These are phyloP conservation scores for Mortierella sp. DNA, from an alignment of 371 early-diverging fungal genomes.

Conservation along the genomic window DNA sequence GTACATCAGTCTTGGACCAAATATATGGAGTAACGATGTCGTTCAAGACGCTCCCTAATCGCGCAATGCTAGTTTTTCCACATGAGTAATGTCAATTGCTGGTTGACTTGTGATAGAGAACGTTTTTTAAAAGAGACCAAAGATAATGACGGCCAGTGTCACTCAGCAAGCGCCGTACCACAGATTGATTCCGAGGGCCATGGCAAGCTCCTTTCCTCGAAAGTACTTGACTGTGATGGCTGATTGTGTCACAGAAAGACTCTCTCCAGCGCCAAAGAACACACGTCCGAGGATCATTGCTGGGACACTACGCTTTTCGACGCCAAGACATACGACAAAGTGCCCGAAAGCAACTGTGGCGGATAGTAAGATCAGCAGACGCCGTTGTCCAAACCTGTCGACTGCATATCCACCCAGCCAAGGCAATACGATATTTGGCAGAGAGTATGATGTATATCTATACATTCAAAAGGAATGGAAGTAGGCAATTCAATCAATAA, in stretches of 20 bases:
- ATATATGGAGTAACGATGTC: conserved; percentile 55
- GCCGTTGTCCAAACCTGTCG: conserved; percentile 56
- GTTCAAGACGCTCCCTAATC: conserved; percentile 62
- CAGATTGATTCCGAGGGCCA: conserved; percentile 61
- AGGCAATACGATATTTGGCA: conserved; percentile 78
- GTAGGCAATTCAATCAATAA: too few species aligned
- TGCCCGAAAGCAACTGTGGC: conserved; percentile 71
- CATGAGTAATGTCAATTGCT: too few species aligned
- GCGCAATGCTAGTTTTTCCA: conserved; percentile 50
- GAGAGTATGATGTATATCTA: conserved; percentile 67
- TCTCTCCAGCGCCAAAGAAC: conserved; percentile 69
- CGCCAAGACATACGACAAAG: conserved; percentile 65
- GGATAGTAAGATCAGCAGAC: conserved; percentile 62
- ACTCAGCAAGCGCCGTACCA: conserved; percentile 18
- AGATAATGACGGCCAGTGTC: not conserved
- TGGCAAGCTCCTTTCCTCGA: conserved; percentile 60
- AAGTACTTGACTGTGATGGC: conserved; percentile 62
- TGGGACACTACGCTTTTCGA: conserved; percentile 50
- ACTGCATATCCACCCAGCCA: conserved; percentile 64
- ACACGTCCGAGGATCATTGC: conserved; percentile 61
- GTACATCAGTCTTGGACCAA: conserved; percentile 31
- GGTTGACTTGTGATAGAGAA: too few species aligned
- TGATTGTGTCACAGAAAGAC: conserved; percentile 60
- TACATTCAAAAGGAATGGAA: too few species aligned
- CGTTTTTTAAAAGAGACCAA: not conserved